Evolutionary conservation across 2,329 filamentous ascomycete genomes (phyloP), one percentile per base, ranked within the genome.

Genomic region (Nemania diffusa): DNA sequence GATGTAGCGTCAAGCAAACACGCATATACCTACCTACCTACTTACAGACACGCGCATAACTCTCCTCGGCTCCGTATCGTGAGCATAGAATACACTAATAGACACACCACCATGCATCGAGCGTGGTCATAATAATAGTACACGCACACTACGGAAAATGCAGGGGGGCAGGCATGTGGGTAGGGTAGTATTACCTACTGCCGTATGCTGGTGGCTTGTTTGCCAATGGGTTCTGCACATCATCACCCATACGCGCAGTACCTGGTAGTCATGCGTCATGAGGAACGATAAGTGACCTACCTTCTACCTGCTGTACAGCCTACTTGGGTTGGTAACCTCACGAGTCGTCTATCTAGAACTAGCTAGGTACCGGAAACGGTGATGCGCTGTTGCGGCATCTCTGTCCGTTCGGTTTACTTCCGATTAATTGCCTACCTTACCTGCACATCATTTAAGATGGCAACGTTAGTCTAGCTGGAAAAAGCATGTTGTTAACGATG

Each of bases 211-310:
- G 62, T 44, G 65, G 57, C 57, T 52, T 52, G 46, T 59, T 48
- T 32, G 37, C 57, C 32, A 52, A 59, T 57, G 62, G 53, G 44
- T 62, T 44, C 68, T 68, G 68, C 68, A 68, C 62, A 70, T 68
- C 68, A 70, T 70, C n/a, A n/a, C n/a, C n/a, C n/a, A n/a, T n/a
- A n/a, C n/a, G n/a, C n/a, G n/a, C 40, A 61, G 66, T 68, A 65
- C 46, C 57, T 62, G 62, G 68, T 51, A 46, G 37, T 37, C 53
- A 44, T 65, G 62, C 59, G 37, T 64, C 51, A 51, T 65, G n/a
- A 52, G 48, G 52, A 44, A 58, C 24, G 20, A 58, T 50, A 50
- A 24, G 22, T 27, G 13, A 27, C 22, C 24, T 26, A 27, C 15
- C 6, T 46, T 4, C 42, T 24, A 8, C 20, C 24, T 17, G 13